These are phyloP conservation scores for Penicillium argentinense DNA, from an alignment of 495 filamentous ascomycete species.

Conservation along the genomic window DNA sequence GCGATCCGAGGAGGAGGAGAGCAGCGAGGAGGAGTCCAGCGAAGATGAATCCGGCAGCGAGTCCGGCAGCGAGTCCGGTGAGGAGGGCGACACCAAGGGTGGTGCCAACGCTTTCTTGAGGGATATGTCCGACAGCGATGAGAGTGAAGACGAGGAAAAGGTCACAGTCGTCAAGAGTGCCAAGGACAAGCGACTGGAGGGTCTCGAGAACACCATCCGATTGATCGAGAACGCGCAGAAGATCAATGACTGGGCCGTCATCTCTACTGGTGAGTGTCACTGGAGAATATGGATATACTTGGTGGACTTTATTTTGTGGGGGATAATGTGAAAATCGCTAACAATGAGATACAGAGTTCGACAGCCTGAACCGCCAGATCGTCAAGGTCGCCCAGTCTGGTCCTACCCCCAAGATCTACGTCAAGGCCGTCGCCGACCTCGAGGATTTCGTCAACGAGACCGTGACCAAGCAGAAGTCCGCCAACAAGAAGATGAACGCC, in stretches of 20 bases:
- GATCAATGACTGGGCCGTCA: conserved; percentile 95
- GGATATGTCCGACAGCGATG: conserved; percentile 74
- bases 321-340: conserved; percentile 18
- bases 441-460: conserved; percentile 96
- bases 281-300: not conserved
- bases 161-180: conserved; percentile 89
- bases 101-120: conserved; percentile 81
- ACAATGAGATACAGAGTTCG: conserved; percentile 67
- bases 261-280: conserved; percentile 71
- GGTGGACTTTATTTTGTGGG: not conserved
- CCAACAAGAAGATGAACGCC: conserved; percentile 98
- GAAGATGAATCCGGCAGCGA: conserved; percentile 31
- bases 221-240: conserved; percentile 94
- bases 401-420: conserved; percentile 81
- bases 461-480: conserved; percentile 89
- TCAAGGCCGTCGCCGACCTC: conserved; percentile 89
- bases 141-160: conserved; percentile 78
- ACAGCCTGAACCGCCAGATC: conserved; percentile 93
- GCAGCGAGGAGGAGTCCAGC: conserved; percentile 81
- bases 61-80: conserved; percentile 50
- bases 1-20: conserved; percentile 62
- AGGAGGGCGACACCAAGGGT: conserved; percentile 59
- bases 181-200: conserved; percentile 94
- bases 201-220: conserved; percentile 84
- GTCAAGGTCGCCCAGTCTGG: conserved; percentile 73